Evolutionary conservation across 2,329 filamentous ascomycete species (phyloP).

Genomic region (Bertia moriformis): DNA sequence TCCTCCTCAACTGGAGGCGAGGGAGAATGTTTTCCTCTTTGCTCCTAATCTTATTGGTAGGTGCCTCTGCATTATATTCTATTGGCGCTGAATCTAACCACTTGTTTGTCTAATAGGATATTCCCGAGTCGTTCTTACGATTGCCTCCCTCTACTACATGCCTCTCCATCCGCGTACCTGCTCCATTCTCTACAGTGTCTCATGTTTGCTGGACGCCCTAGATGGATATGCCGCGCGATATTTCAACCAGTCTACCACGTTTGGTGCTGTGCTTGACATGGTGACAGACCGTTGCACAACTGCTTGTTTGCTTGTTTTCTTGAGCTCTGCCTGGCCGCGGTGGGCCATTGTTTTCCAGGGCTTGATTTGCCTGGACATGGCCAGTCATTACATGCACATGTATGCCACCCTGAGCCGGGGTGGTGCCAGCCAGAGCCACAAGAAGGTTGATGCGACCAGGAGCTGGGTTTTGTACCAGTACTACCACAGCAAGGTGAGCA

Average conservation of each 20-base stretch:
- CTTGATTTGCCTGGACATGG: constrained; percentile 79
- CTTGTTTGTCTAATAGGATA: no score
- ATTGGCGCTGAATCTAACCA: no score
- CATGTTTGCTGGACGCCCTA: constrained; percentile 85
- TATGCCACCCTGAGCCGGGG: constrained; percentile 85
- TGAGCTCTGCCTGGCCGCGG: constrained; percentile 84
- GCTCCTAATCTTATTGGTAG: constrained; percentile 31
- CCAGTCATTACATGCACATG: constrained; percentile 99
- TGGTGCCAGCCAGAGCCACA: constrained; percentile 67
- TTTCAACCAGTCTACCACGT: constrained; percentile 83
- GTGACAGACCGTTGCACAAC: constrained; percentile 97
- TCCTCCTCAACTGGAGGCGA: constrained; percentile 7
- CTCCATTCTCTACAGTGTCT: constrained; percentile 79
- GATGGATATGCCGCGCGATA: constrained; percentile 83
- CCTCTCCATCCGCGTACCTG: constrained; percentile 93
- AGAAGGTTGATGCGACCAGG: constrained; percentile 76
- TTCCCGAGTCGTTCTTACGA: constrained; percentile 61
- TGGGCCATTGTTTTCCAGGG: constrained; percentile 92
- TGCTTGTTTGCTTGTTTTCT: constrained; percentile 82
- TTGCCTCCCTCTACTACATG: constrained; percentile 97
- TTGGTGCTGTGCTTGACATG: constrained; percentile 96
- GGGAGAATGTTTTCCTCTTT: constrained; percentile 32
- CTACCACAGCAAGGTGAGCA: constrained; percentile 82
- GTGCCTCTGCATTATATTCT: no score
- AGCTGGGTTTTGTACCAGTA: constrained; percentile 88